A percentile compares a stretch with the other conserved stretches of the same genome.
Evolutionary conservation across 768 basidiomycete genomes (phyloP).

Genomic region (Boletus rubropictus): DNA sequence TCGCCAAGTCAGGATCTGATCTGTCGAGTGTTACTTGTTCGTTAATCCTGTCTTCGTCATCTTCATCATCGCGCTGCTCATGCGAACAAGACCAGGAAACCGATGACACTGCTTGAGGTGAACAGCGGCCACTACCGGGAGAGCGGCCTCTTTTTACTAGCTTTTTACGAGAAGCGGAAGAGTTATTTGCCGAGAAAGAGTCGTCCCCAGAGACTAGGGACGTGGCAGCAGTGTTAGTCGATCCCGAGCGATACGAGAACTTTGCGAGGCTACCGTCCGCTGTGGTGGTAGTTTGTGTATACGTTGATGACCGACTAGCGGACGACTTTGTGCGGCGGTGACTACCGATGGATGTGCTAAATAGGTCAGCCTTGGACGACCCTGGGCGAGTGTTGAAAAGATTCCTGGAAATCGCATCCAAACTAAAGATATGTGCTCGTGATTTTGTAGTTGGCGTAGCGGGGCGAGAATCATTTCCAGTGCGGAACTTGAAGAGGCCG

Average conservation of each 20-base stretch:
- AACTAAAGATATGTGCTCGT: constrained; percentile 76
- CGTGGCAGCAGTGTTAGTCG: constrained; percentile 59
- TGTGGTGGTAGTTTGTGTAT: constrained; percentile 65
- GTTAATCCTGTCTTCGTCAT: constrained; percentile 43
- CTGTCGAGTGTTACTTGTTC: constrained; percentile 45
- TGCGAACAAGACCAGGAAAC: constrained; percentile 41
- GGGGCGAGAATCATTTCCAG: constrained; percentile 71
- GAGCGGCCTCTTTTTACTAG: constrained; percentile 44
- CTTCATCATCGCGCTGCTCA: constrained; percentile 35
- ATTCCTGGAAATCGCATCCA: constrained; percentile 87
- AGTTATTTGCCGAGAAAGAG: constrained; percentile 35
- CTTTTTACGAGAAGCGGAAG: constrained; percentile 43
- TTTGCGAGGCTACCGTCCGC: constrained; percentile 62
- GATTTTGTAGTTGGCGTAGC: constrained; percentile 77
- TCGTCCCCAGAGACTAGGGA: constrained; percentile 57
- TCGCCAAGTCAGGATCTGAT: constrained; percentile 71
- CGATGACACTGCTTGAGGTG: constrained; percentile 31
- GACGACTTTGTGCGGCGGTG: constrained; percentile 60
- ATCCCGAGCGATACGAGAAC: constrained; percentile 67
- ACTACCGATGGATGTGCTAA: constrained; percentile 64
- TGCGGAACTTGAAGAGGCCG: constrained; percentile 83
- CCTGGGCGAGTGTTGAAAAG: constrained; percentile 72
- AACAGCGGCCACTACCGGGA: constrained; percentile 33
- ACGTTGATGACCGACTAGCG: constrained; percentile 64
- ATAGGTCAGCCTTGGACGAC: constrained; percentile 66